These are phyloP conservation scores for Melaleuca quinquenervia DNA, from an alignment of 345 rosid genomes.

Conservation along the genomic window DNA sequence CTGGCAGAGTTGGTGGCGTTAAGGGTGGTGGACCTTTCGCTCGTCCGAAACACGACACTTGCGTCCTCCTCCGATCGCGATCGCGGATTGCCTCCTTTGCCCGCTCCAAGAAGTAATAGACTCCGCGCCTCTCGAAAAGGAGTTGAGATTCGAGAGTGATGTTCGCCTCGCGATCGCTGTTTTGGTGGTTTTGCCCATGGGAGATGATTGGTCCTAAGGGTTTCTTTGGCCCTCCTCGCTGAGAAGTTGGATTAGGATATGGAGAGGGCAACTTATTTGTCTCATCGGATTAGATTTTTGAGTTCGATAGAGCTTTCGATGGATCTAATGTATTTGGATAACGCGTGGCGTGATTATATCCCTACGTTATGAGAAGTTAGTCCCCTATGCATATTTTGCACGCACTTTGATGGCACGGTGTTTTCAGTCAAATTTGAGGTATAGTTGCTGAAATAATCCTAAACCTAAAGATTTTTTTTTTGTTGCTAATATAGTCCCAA, in stretches of 20 bases:
- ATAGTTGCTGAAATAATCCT: neutral
- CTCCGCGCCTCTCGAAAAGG: neutral
- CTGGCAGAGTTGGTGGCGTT: neutral
- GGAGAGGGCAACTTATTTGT: neutral
- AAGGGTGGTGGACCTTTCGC: neutral
- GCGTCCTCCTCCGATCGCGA: neutral
- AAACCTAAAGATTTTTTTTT: too few species aligned
- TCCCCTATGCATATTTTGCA: neutral
- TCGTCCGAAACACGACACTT: neutral
- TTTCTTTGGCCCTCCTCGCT: neutral
- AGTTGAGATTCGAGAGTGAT: neutral
- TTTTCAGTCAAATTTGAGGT: neutral
- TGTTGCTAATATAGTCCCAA: neutral
- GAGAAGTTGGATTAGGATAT: neutral
- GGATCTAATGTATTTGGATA: neutral
- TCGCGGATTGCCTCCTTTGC: neutral
- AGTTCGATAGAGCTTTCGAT: neutral
- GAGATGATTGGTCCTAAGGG: too few species aligned
- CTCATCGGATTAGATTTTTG: neutral
- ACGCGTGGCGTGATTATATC: accelerated
- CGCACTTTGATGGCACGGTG: neutral
- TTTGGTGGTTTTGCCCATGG: too few species aligned
- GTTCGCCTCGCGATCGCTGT: neutral
- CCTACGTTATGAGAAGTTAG: neutral
- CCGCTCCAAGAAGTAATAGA: neutral